Percentiles rank a stretch among this genome's conserved stretches.
Conservation (phyloP, 108 stramenopile species). For the Cyclotella choctawhatcheeana region DNA sequence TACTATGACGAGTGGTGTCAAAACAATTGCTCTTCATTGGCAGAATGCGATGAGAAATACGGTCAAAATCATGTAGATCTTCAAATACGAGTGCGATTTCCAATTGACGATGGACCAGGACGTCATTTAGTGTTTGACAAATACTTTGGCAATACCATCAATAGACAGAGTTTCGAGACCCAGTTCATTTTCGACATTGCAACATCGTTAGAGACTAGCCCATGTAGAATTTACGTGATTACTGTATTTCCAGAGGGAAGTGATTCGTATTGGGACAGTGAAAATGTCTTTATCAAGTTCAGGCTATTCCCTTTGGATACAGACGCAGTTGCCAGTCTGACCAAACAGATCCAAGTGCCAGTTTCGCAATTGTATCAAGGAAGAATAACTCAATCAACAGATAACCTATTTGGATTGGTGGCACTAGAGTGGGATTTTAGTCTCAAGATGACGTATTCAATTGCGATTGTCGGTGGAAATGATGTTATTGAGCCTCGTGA, state of each 20-base stretch:
- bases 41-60: slow-evolving; percentile 34
- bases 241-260: slow-evolving; percentile 53
- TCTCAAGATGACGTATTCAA: slow-evolving; percentile 64
- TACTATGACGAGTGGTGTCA: slow-evolving; percentile 39
- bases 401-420: slow-evolving; percentile 58
- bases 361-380: slow-evolving; percentile 57
- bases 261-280: slow-evolving; percentile 63
- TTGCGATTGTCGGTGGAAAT: slow-evolving; percentile 50
- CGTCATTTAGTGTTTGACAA: slow-evolving; percentile 57
- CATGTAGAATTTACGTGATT: slow-evolving; percentile 60
- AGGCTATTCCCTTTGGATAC: slow-evolving; percentile 53
- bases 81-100: slow-evolving; percentile 44
- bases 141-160: slow-evolving; percentile 60
- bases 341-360: slow-evolving; percentile 60
- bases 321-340: slow-evolving; percentile 51
- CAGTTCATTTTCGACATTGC: slow-evolving; percentile 76
- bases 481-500: slow-evolving; percentile 36
- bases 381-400: slow-evolving; percentile 56
- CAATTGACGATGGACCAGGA: slow-evolving; percentile 70
- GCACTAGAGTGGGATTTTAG: slow-evolving; percentile 68
- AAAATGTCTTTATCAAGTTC: slow-evolving; percentile 52
- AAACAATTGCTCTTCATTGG: slow-evolving; percentile 18
- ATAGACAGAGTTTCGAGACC: slow-evolving; percentile 69
- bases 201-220: slow-evolving; percentile 55
- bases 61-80: slow-evolving; percentile 44